A percentile compares a stretch with the other conserved stretches of the same genome.
Evolutionary conservation across 495 filamentous ascomycete genomes (phyloP).

Genomic region (Lasiosphaeria hispida): DNA sequence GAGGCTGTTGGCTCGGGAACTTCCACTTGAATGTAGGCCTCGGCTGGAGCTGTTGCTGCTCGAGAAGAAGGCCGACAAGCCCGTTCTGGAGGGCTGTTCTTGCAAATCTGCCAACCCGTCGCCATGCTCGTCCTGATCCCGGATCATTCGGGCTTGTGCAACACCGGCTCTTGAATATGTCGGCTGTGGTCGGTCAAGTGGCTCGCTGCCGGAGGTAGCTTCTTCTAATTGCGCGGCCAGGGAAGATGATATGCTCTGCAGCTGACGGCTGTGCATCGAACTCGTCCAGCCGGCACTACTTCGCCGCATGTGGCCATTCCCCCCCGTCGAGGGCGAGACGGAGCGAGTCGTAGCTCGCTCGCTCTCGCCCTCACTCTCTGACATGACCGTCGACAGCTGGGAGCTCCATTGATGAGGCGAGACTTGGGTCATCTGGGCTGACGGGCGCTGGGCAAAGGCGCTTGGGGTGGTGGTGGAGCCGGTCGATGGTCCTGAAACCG

Average conservation of each 20-base stretch:
- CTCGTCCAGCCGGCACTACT: slow-evolving; percentile 40
- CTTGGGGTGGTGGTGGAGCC: slow-evolving; percentile 21
- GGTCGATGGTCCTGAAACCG: slow-evolving; percentile 19
- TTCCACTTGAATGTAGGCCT: slow-evolving; percentile 46
- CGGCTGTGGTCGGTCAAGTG: slow-evolving; percentile 38
- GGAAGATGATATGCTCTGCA: slow-evolving; percentile 55
- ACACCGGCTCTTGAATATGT: slow-evolving; percentile 33
- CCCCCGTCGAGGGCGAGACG: slow-evolving; percentile 40
- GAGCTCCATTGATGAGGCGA: slow-evolving; percentile 64
- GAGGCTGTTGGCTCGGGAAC: slow-evolving; percentile 54
- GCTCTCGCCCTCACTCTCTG: slow-evolving; percentile 56
- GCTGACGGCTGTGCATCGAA: slow-evolving; percentile 46
- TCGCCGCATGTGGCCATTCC: slow-evolving; percentile 26
- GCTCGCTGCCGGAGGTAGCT: slow-evolving; percentile 36
- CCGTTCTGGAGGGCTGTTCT: slow-evolving; percentile 45
- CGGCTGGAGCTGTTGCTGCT: slow-evolving; percentile 42
- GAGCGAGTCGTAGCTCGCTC: slow-evolving; percentile 38
- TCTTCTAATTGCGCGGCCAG: slow-evolving; percentile 38
- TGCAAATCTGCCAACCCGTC: slow-evolving; percentile 54
- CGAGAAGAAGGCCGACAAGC: slow-evolving; percentile 41
- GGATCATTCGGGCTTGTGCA: slow-evolving; percentile 36
- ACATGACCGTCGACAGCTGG: slow-evolving; percentile 70
- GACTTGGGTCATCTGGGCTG: slow-evolving; percentile 35
- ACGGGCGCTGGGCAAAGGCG: slow-evolving; percentile 17
- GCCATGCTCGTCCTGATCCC: slow-evolving; percentile 54